phyloP scores from a whole-genome alignment of 306 rosid species.

The Citrullus amarus region DNA sequence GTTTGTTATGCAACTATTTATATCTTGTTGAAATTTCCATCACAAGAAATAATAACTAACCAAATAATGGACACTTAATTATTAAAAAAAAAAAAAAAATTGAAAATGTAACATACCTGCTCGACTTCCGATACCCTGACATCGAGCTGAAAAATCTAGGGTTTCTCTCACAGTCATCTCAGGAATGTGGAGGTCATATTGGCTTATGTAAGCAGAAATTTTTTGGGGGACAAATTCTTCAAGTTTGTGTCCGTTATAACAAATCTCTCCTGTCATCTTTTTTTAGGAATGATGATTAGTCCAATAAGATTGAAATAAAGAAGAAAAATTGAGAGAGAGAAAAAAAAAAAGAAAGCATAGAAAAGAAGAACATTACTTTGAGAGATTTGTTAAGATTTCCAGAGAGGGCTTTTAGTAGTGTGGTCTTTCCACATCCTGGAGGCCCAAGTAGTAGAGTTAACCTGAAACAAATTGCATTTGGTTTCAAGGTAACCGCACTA shows the following conservation, averaged over 20 bases:
- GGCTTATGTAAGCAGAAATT: slow-evolving; percentile 63
- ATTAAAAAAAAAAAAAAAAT: no score
- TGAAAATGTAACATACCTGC: slow-evolving; percentile 14
- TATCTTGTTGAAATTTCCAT: no score
- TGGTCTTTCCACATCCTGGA: slow-evolving; percentile 42
- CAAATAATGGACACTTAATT: no score
- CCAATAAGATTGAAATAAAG: no score
- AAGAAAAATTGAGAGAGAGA: no score
- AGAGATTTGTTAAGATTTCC: slow-evolving; percentile 29
- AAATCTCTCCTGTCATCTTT: slow-evolving; percentile 26
- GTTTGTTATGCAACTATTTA: no score
- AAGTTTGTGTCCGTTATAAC: slow-evolving; percentile 48
- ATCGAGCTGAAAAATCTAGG: slow-evolving; percentile 62
- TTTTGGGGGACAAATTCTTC: slow-evolving; percentile 60
- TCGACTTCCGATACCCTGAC: slow-evolving; percentile 66
- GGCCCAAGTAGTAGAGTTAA: slow-evolving; percentile 38
- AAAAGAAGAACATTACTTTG: neutral
- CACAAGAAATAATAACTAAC: no score
- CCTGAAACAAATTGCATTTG: slow-evolving; percentile 10
- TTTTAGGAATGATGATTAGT: no score
- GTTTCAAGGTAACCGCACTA: no score
- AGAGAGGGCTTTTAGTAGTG: slow-evolving; percentile 28
- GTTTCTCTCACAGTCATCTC: slow-evolving; percentile 79
- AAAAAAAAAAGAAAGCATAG: no score
- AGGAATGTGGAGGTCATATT: slow-evolving; percentile 49